Conservation (phyloP, 768 basidiomycete species). For the Lentinula lateritia region DNA sequence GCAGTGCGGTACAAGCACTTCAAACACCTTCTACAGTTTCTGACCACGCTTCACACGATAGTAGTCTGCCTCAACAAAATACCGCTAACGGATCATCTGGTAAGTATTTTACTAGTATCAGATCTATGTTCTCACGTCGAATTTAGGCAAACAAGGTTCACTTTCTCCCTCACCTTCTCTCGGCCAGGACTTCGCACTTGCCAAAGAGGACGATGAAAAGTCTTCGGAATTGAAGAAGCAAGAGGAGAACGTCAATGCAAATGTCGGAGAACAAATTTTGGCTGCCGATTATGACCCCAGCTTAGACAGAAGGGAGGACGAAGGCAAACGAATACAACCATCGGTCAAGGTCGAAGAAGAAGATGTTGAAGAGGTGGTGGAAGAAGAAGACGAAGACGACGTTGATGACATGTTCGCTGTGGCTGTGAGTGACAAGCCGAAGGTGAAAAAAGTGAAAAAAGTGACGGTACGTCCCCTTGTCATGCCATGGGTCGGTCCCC, state of each 20-base stretch:
- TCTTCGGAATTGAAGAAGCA: slow-evolving; percentile 39
- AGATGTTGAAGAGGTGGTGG: slow-evolving; percentile 53
- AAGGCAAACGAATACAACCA: slow-evolving; percentile 58
- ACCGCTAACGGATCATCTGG: slow-evolving; percentile 29
- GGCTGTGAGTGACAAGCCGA: slow-evolving; percentile 22
- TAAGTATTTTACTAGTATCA: slow-evolving; percentile 8
- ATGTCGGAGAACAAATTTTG: slow-evolving; percentile 56
- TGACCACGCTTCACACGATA: slow-evolving; percentile 56
- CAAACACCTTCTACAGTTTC: slow-evolving; percentile 50
- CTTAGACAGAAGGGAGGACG: slow-evolving; percentile 80
- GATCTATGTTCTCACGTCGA: slow-evolving; percentile 3
- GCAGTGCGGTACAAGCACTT: slow-evolving; percentile 75
- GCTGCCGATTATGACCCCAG: slow-evolving; percentile 92
- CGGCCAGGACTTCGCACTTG: slow-evolving; percentile 52
- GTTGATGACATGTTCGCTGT: slow-evolving; percentile 96
- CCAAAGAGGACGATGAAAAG: slow-evolving; percentile 56
- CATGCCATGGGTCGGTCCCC: neutral
- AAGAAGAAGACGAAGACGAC: slow-evolving; percentile 77
- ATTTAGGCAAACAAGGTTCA: slow-evolving; percentile 45
- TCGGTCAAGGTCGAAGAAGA: slow-evolving; percentile 30
- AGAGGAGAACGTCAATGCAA: slow-evolving; percentile 30
- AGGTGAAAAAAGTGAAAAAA: slow-evolving; percentile 52
- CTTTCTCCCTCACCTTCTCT: slow-evolving; percentile 55
- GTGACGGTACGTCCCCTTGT: slow-evolving; percentile 36
- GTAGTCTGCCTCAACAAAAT: slow-evolving; percentile 14